Base-by-base conservation (phyloP, 371 early-diverging fungal genomes). In the Saksenaea oblongispora region DNA sequence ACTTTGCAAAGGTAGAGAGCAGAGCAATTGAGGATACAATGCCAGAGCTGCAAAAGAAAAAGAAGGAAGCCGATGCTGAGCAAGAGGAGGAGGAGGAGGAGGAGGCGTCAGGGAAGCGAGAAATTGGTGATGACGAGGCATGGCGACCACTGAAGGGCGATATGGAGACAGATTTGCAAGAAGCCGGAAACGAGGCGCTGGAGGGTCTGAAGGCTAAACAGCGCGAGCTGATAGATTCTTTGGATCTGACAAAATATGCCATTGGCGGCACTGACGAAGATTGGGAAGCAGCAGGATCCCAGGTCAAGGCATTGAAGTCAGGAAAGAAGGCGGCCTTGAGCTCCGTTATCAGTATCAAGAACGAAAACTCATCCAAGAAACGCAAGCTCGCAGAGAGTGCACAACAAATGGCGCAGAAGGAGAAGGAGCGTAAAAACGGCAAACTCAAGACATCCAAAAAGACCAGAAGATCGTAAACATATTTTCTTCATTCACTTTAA, bases 111-210 rank as follows among this genome's bases (percentile, higher is more conserved):
- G 70, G 64, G 22, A 87, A 87, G 69, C 85, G 88, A 14, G 87
- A 87, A 60, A 71, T 90, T 9, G 77, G 78, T 10, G 89, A 93
- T 65, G 96, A 93, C 7, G 90, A 84, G 28, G 86, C 90, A 2
- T 98, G 97, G 97, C 91, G 91, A 44, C 95, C 97, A 0, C 76
- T 90, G 9, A 78, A 73, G n/a, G 78, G 83, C 44, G 66, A 86
- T 26, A 56, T 95, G 22, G 93, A 92, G 41, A 89, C 87, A 17
- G 97, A 96, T 60, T 74, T 96, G 66, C 86, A 85, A 18, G 89
- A 90, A 62, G 94, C 89, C n/a, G 95, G 91, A 11, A 76, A 88
- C 18, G 88, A 90, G 63, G 90, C 75, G 1, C 67, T 92, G 56
- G 84, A 72, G 3, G 80, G 71, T 17, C 67, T 94, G 55, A 82